Evolutionary conservation across 331 rosid species (phyloP), one percentile per base, ranked within the genome.

Genomic region (Dryas integrifolia): DNA sequence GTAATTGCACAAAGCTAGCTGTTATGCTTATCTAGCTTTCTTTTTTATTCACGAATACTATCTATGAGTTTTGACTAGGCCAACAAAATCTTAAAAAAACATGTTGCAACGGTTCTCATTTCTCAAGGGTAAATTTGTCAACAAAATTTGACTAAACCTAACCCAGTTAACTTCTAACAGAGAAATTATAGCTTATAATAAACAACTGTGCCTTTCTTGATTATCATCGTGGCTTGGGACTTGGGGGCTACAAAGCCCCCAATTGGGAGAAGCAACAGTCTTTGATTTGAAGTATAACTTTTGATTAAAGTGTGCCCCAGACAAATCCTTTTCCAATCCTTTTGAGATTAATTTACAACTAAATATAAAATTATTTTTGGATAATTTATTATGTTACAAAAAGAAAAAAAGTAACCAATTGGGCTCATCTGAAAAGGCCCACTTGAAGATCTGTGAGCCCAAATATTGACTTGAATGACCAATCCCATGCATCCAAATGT

Each of bases 201-300:
- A 82, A 78, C 75, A 73, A 79, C 50, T 52, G 70, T 73, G 73
- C 45, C 57, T 74, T 85, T 85, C 72, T 67, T 68, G 71, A 85
- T 67, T 65, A 74, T 52, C 72, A 77, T 83, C 65, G 61, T 72
- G 72, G 80, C 56, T 43, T 80, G 59, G 78, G 70, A 74, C 60
- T 58, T 60, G 64, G 72, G 82, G 52, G 53, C 46, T 21, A 45
- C 43, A 76, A 83, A 75, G 85, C 75, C 77, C 38, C 80, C 86
- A 72, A 79, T 77, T 44, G 63, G 62, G 79, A 52, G 56, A 57
- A 72, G 63, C 14, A 57, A 69, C 13, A 58, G 70, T 52, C 90
- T 83, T 88, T 83, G 85, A 83, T 85, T 72, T 73, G 75, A 83
- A 85, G 90, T 87, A 51, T 85, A 5, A 53, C 84, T 76, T 74